phyloP scores from a whole-genome alignment of 169 alveolate species.

The Plasmodium gaboni region DNA sequence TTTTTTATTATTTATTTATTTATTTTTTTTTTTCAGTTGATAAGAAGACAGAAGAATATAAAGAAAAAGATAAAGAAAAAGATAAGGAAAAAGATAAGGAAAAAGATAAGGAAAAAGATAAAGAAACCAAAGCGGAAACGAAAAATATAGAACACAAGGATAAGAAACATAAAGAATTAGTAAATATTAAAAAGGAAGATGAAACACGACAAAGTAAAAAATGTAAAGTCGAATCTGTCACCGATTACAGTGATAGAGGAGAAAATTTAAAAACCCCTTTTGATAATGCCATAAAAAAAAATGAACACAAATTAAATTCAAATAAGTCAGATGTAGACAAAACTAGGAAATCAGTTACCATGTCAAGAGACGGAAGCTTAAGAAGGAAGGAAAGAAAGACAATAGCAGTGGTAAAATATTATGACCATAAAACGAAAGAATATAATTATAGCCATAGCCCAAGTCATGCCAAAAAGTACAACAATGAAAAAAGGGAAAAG shows the following conservation, averaged over 20 bases:
- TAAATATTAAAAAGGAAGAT: not conserved
- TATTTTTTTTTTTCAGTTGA: not conserved
- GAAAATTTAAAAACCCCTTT: not conserved
- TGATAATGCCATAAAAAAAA: not conserved
- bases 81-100: not conserved
- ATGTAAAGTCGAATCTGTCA: not conserved
- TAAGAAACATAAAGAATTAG: not conserved
- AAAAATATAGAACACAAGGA: not conserved
- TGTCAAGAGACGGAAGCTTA: not conserved
- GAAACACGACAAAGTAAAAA: not conserved
- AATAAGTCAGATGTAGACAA: not conserved
- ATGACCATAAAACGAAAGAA: slow-evolving; percentile 20
- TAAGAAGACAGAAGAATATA: not conserved
- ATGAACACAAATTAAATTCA: not conserved
- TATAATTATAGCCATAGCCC: not conserved
- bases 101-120: not conserved
- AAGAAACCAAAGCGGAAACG: not conserved
- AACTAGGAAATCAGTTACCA: not conserved
- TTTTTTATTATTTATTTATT: not conserved
- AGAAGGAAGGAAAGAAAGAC: slow-evolving; percentile 9
- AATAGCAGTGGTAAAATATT: slow-evolving; percentile 6
- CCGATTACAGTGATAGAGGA: not conserved
- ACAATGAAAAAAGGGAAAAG: slow-evolving; percentile 17
- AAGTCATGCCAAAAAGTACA: not conserved
- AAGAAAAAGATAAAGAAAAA: not conserved